Percentiles rank a stretch among this genome's conserved stretches.
phyloP scores from a whole-genome alignment of 2,329 filamentous ascomycete genomes.

The Byssothecium circinans region DNA sequence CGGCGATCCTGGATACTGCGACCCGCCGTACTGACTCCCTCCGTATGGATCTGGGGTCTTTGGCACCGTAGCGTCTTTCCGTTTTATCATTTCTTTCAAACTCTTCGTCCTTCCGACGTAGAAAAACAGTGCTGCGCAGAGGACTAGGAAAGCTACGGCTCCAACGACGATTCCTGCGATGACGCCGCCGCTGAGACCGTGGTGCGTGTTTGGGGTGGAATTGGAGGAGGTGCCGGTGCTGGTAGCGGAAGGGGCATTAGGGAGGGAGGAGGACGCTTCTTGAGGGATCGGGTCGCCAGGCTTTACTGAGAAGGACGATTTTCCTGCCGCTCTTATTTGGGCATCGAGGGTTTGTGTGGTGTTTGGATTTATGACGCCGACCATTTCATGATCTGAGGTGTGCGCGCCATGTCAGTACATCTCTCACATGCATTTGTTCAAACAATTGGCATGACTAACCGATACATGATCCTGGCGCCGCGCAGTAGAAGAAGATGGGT shows the following conservation, averaged over 20 bases:
- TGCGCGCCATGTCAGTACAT: too few species aligned
- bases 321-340: slow-evolving; percentile 27
- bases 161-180: slow-evolving; percentile 63
- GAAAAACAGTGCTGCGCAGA: slow-evolving; percentile 65
- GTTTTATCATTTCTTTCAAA: slow-evolving; percentile 30
- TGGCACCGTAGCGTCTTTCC: slow-evolving; percentile 14
- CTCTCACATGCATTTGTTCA: too few species aligned
- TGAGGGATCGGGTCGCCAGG: slow-evolving; percentile 46
- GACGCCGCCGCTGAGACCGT: slow-evolving; percentile 41
- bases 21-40: not conserved
- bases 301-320: slow-evolving; percentile 34
- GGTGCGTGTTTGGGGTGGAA: slow-evolving; percentile 1
- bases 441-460: too few species aligned
- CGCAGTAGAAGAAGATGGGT: slow-evolving; percentile 45
- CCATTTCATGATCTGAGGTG: slow-evolving; percentile 72
- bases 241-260: slow-evolving; percentile 13
- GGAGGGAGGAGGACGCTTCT: slow-evolving; percentile 31
- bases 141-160: slow-evolving; percentile 62
- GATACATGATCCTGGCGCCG: slow-evolving; percentile 67
- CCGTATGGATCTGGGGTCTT: slow-evolving; percentile 3
- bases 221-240: slow-evolving; percentile 5
- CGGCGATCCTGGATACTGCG: slow-evolving; percentile 3
- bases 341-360: slow-evolving; percentile 30
- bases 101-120: slow-evolving; percentile 55
- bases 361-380: slow-evolving; percentile 72